A percentile compares a stretch with the other conserved stretches of the same genome.
Conservation (phyloP, 495 filamentous ascomycete genomes). For the Neurospora sp. region DNA sequence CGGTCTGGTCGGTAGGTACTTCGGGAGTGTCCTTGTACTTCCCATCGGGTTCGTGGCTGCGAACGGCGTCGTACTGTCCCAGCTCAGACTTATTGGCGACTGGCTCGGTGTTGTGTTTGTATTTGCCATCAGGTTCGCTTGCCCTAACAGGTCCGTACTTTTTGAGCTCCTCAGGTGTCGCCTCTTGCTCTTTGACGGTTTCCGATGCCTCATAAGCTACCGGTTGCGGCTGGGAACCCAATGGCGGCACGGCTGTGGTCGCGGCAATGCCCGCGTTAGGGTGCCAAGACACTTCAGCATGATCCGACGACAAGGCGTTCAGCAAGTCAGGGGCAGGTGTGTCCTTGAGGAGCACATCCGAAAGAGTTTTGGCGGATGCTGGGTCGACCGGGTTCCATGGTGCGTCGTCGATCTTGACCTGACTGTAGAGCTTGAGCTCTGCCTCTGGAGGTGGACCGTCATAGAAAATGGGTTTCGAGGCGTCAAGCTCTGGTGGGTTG, state of each 20-base stretch:
- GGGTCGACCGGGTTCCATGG: conserved; percentile 4
- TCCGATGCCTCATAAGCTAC: neutral
- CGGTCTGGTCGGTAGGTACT: neutral
- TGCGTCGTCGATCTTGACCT: conserved; percentile 20
- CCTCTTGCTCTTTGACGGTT: neutral
- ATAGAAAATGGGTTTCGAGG: conserved; percentile 17
- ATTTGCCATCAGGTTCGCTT: conserved; percentile 17
- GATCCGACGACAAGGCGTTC: conserved; percentile 5
- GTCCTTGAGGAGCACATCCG: conserved; percentile 9
- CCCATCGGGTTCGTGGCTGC: neutral
- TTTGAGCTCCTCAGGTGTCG: neutral
- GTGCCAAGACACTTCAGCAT: conserved; percentile 17
- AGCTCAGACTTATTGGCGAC: neutral
- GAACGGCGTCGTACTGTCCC: conserved; percentile 4
- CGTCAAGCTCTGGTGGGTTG: conserved; percentile 9
- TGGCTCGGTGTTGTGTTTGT: conserved; percentile 1
- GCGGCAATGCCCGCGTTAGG: conserved; percentile 6
- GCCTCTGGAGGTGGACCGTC: conserved; percentile 24
- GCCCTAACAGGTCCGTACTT: conserved; percentile 6
- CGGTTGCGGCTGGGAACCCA: neutral
- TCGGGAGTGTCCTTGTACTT: neutral
- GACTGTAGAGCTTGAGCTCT: conserved; percentile 29
- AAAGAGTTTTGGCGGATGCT: neutral
- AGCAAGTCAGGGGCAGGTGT: neutral
- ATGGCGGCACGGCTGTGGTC: neutral